phyloP scores from a whole-genome alignment of 2,329 filamentous ascomycete genomes.

The Aspergillus viridinutans region DNA sequence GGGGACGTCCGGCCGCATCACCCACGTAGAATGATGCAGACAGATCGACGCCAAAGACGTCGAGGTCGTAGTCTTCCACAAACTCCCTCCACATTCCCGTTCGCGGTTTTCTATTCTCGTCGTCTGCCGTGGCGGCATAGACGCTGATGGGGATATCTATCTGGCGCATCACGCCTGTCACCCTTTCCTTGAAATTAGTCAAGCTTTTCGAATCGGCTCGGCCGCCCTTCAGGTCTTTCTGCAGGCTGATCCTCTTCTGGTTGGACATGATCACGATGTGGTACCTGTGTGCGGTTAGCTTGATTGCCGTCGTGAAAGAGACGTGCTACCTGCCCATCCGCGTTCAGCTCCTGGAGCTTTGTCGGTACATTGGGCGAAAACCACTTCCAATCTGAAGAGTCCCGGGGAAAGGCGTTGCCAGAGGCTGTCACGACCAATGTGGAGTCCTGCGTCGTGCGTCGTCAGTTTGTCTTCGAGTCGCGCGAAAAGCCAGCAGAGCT shows the following conservation, averaged over 20 bases:
- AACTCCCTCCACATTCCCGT: conserved; percentile 81
- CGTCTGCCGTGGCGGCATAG: conserved; percentile 81
- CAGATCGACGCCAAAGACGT: conserved; percentile 60
- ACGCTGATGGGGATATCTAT: conserved; percentile 68
- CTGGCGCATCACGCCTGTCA: conserved; percentile 62
- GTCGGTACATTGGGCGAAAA: conserved; percentile 71
- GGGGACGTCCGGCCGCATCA: conserved; percentile 64
- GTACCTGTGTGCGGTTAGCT: conserved; percentile 51
- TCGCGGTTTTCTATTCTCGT: conserved; percentile 81
- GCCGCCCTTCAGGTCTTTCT: conserved; percentile 65
- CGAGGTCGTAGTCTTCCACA: conserved; percentile 57
- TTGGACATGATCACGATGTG: conserved; percentile 79
- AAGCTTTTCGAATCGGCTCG: conserved; percentile 66
- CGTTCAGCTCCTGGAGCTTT: conserved; percentile 63
- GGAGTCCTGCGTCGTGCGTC: conserved; percentile 59
- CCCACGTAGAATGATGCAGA: conserved; percentile 78
- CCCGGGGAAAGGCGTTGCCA: conserved; percentile 70
- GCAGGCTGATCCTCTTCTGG: conserved; percentile 76
- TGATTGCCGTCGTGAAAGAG: background rate
- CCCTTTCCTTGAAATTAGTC: conserved; percentile 77
- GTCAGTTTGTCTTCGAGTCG: background rate
- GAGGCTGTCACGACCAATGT: conserved; percentile 78
- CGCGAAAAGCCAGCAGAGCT: conserved; percentile 7
- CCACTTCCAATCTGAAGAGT: conserved; percentile 87
- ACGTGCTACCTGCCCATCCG: conserved; percentile 56